phyloP scores from a whole-genome alignment of 31 red algal species.

The Pterothamnion heteromorphum region DNA sequence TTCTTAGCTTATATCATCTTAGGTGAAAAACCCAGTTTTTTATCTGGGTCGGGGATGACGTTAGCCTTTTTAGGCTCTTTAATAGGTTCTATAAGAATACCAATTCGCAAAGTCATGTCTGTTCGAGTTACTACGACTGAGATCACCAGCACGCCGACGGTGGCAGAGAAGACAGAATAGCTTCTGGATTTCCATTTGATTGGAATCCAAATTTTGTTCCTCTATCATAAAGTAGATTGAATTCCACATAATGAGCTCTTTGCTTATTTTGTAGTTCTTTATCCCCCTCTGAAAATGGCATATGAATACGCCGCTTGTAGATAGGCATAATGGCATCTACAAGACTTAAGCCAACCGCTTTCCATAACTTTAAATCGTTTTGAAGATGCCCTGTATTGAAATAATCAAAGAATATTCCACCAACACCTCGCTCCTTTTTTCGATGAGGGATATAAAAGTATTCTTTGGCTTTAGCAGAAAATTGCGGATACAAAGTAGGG shows the following conservation, averaged over 20 bases:
- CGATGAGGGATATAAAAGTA: conserved; percentile 66
- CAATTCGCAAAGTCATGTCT: too few species aligned
- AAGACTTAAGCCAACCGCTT: conserved; percentile 12
- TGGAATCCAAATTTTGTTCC: conserved; percentile 65
- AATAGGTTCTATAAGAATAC: too few species aligned
- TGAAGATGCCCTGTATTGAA: not conserved
- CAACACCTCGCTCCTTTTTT: conserved; percentile 61
- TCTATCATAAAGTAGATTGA: conserved; percentile 70
- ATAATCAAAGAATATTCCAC: conserved; percentile 80
- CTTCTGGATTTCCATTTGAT: not conserved
- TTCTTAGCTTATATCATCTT: too few species aligned
- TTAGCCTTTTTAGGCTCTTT: too few species aligned
- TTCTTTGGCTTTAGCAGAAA: conserved; percentile 65
- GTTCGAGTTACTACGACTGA: too few species aligned
- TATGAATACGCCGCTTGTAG: conserved; percentile 40
- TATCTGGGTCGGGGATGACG: too few species aligned
- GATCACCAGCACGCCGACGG: conserved; percentile 9
- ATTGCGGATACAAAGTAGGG: conserved; percentile 30
- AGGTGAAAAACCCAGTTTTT: too few species aligned
- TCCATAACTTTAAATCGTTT: not conserved
- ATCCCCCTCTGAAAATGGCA: conserved; percentile 52
- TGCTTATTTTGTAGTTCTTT: conserved; percentile 61
- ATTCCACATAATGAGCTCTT: conserved; percentile 72
- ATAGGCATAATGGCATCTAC: conserved; percentile 56
- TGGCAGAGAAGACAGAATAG: conserved; percentile 14